Evolutionary conservation across 169 alveolate genomes (phyloP).

Genomic region (Plasmodium malariae): DNA sequence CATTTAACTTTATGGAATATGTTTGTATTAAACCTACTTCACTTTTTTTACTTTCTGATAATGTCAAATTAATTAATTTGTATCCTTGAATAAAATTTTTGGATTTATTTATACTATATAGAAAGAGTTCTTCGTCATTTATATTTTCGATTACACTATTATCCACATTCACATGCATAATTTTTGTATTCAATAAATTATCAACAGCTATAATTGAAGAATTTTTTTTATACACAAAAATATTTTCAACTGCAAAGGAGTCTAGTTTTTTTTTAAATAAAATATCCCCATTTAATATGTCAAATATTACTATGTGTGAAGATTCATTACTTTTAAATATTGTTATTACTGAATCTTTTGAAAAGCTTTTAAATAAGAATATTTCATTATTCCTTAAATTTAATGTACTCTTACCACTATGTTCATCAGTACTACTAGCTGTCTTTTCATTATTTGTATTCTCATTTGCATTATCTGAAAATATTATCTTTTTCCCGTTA

Average conservation of each 20-base stretch:
- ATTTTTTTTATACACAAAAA: slow-evolving; percentile 22
- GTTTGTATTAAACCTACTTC: slow-evolving; percentile 26
- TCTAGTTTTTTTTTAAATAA: slow-evolving; percentile 58
- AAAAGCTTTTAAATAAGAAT: slow-evolving; percentile 47
- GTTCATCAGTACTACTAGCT: not conserved
- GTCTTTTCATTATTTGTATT: not conserved
- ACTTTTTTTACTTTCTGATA: not conserved
- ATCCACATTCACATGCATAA: slow-evolving; percentile 7
- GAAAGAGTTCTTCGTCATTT: slow-evolving; percentile 34
- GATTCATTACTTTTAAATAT: slow-evolving; percentile 29
- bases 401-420: not conserved
- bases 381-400: slow-evolving; percentile 21
- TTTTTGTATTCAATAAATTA: slow-evolving; percentile 21
- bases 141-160: not conserved
- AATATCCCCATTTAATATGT: slow-evolving; percentile 40
- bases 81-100: slow-evolving; percentile 39
- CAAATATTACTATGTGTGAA: slow-evolving; percentile 54
- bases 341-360: slow-evolving; percentile 48
- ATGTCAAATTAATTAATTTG: not conserved
- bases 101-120: slow-evolving; percentile 39
- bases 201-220: slow-evolving; percentile 33
- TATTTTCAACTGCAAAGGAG: slow-evolving; percentile 35
- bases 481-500: slow-evolving; percentile 34
- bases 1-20: slow-evolving; percentile 44
- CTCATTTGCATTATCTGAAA: slow-evolving; percentile 3